Evolutionary conservation across 2,329 filamentous ascomycete species (phyloP).

Genomic region (Capronia americana): DNA sequence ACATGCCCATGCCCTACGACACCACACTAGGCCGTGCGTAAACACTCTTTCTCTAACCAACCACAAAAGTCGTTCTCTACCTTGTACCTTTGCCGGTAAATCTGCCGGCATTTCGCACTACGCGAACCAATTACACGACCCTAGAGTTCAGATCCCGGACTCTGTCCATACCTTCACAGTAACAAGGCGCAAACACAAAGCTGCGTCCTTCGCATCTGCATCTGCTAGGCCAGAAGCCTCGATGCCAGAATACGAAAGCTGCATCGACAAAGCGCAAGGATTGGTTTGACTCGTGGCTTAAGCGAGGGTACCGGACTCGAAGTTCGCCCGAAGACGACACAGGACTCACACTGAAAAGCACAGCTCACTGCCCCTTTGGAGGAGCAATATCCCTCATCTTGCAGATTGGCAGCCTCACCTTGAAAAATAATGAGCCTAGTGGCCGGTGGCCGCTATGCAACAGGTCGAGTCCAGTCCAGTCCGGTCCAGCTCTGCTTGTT

Average conservation of each 20-base stretch:
- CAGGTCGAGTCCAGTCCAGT: background rate
- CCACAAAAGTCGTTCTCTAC: background rate
- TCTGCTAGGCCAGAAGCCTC: background rate
- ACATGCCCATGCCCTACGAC: background rate
- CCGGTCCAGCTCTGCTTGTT: background rate
- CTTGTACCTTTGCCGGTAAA: too few relatives aligned
- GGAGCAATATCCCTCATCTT: background rate
- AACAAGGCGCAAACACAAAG: background rate
- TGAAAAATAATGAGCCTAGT: background rate
- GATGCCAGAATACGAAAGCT: background rate
- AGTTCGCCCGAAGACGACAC: background rate
- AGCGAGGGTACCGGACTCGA: background rate
- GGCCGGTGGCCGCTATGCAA: background rate
- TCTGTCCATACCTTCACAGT: background rate
- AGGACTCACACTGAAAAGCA: background rate
- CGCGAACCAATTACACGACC: background rate
- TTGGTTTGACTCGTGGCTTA: background rate
- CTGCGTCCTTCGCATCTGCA: background rate
- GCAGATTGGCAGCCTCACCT: background rate
- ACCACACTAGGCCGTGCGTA: background rate
- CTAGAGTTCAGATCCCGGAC: background rate
- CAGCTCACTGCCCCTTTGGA: background rate
- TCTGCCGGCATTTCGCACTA: background rate
- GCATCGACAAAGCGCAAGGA: background rate
- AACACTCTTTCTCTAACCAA: background rate